Evolutionary conservation across 2,329 filamentous ascomycete genomes (phyloP), one percentile per base, ranked within the genome.

Genomic region (Emydomyces testavorans): DNA sequence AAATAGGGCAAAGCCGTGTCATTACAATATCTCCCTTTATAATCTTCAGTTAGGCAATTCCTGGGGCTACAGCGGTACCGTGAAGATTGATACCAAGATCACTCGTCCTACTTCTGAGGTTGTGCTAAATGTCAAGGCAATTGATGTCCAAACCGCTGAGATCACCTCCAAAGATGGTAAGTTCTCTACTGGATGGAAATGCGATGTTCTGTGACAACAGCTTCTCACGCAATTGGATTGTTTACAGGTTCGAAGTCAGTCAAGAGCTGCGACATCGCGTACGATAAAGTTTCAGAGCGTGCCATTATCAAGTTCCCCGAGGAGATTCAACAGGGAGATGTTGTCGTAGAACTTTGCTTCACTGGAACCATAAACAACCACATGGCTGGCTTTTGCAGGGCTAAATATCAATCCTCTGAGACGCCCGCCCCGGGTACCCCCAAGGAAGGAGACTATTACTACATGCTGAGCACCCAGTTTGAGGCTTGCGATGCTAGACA

Each of bases 401-500:
- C 85, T 60, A 88, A 92, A 71, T 98, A 98, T 70, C 94, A 87
- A 72, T 86, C 89, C 15, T 70, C 77, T 46, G 79, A 76, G 32
- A 72, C 83, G 28, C 78, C 88, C 5, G 77, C 84, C 40, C 71
- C 80, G 35, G 88, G 85, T 10, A 88, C 94, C 1, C 85, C 88
- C 23, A 83, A 75, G 60, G 87, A 80, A 50, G 73, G 71, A 40
- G 76, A 80, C 47, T 72, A 76, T 57, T 71, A 80, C 62, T 79
- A 70, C 57, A 89, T 90, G 85, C 73, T 94, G 66, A 94, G 86
- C 71, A 98, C 92, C 41, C 92, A 98, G 65, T 98, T 98, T 62
- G 92, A 98, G 72, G 83, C 89, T 38, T 94, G 88, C 61, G 92
- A 98, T 68, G 92, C 92, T 52, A 83, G 92, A 55, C 78, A 89